Percentiles rank a stretch among this genome's conserved stretches.
Conservation (phyloP, 371 early-diverging fungal species). For the Entomophthora muscae region DNA sequence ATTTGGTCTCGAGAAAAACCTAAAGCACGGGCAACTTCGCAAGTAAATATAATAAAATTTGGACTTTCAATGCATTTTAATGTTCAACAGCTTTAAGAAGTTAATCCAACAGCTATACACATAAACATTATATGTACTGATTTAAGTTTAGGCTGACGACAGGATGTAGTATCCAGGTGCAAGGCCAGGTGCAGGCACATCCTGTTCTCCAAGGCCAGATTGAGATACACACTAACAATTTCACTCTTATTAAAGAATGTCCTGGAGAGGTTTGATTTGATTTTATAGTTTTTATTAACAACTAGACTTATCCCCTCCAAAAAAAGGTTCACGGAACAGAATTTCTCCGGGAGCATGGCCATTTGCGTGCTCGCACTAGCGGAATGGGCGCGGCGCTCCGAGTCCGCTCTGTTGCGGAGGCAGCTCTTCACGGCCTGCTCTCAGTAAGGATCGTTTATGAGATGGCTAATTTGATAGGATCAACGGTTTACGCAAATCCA, state of each 20-base stretch:
- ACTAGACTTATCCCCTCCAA: constrained; percentile 66
- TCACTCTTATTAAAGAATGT: background rate
- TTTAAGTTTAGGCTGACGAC: background rate
- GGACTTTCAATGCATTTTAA: too few relatives aligned
- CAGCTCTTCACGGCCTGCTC: constrained; percentile 55
- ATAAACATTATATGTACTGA: too few relatives aligned
- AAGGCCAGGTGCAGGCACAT: background rate
- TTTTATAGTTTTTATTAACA: background rate
- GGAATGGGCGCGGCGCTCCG: constrained; percentile 54
- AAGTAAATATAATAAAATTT: too few relatives aligned
- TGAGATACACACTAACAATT: background rate
- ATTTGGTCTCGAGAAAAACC: too few relatives aligned
- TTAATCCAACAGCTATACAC: too few relatives aligned
- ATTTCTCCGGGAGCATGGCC: constrained; percentile 56
- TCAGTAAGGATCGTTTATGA: constrained; percentile 18
- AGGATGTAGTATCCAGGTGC: background rate
- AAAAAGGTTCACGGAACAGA: constrained; percentile 67
- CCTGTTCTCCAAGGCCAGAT: background rate
- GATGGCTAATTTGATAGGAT: constrained; percentile 14
- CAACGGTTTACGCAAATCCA: constrained; percentile 62
- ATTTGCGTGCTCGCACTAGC: constrained; percentile 62
- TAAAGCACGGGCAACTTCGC: too few relatives aligned
- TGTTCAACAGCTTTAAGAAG: too few relatives aligned
- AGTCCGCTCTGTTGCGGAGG: constrained; percentile 39
- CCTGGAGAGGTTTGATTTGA: background rate